phyloP scores from a whole-genome alignment of 2,329 filamentous ascomycete species.

The Helotiales sp. region DNA sequence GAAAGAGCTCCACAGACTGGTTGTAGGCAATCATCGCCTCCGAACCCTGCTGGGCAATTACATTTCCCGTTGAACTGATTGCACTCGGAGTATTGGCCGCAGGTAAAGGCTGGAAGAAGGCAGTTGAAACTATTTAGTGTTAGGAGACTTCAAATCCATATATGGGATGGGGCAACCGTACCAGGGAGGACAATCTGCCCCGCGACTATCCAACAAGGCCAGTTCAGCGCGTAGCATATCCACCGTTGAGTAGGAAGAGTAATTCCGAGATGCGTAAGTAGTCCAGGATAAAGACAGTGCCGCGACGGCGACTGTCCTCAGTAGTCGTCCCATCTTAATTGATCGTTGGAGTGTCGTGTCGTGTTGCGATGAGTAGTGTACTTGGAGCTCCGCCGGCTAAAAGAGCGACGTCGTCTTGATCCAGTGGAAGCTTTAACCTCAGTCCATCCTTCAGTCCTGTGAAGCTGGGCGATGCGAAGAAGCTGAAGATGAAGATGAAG shows the following conservation, averaged over 20 bases:
- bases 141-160: constrained; percentile 21
- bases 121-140: constrained; percentile 82
- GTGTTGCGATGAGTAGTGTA: constrained; percentile 24
- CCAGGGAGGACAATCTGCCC: constrained; percentile 80
- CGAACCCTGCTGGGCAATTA: constrained; percentile 88
- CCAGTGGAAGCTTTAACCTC: constrained; percentile 10
- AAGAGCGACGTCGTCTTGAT: constrained; percentile 12
- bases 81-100: constrained; percentile 87
- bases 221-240: constrained; percentile 69
- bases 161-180: constrained; percentile 47
- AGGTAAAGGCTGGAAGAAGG: constrained; percentile 88
- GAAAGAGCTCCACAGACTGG: constrained; percentile 90
- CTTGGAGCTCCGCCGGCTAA: constrained; percentile 26
- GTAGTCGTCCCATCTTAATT: constrained; percentile 35
- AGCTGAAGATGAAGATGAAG: background rate
- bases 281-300: constrained; percentile 49
- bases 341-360: background rate
- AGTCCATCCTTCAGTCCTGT: constrained; percentile 3
- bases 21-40: constrained; percentile 88
- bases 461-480: background rate
- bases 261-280: constrained; percentile 44
- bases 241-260: constrained; percentile 62
- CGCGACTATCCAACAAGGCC: constrained; percentile 73
- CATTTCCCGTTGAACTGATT: constrained; percentile 92
- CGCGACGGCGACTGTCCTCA: constrained; percentile 35